Evolutionary conservation across 441 rosid genomes (phyloP).

Genomic region (Macaranga tanarius): DNA sequence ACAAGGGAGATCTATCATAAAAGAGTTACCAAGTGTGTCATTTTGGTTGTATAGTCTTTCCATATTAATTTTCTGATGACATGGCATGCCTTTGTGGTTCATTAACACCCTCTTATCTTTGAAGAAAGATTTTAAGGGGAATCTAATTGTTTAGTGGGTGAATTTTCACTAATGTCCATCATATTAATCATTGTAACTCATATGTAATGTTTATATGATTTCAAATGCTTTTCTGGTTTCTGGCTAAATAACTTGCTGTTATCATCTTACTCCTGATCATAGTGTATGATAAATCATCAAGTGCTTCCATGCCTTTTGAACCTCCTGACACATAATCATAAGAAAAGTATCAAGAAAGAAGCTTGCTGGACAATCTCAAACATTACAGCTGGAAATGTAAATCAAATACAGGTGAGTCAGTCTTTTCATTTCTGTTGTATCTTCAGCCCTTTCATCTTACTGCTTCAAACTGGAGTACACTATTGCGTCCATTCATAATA

Average conservation of each 20-base stretch:
- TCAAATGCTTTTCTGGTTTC: neutral
- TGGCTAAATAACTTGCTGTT: neutral
- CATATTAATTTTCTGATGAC: neutral
- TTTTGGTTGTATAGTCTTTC: neutral
- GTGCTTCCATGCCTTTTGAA: conserved; percentile 65
- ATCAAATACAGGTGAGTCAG: conserved; percentile 69
- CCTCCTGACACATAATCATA: conserved; percentile 55
- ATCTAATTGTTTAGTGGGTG: neutral
- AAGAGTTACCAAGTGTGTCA: neutral
- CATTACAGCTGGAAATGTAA: conserved; percentile 83
- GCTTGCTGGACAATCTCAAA: conserved; percentile 95
- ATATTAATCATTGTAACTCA: neutral
- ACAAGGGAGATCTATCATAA: neutral
- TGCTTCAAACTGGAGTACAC: conserved; percentile 40
- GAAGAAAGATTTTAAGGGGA: neutral
- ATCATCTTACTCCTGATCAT: conserved; percentile 1
- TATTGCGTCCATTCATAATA: neutral
- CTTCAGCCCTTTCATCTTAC: conserved; percentile 34
- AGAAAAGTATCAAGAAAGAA: conserved; percentile 85
- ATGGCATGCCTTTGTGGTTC: conserved; percentile 7
- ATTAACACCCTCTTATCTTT: neutral
- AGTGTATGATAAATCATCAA: conserved; percentile 54
- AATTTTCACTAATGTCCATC: neutral
- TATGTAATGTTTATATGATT: neutral
- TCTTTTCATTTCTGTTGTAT: conserved; percentile 6